Conservation (phyloP, 2,329 filamentous ascomycete species). For the Fusarium pseudograminearum region DNA sequence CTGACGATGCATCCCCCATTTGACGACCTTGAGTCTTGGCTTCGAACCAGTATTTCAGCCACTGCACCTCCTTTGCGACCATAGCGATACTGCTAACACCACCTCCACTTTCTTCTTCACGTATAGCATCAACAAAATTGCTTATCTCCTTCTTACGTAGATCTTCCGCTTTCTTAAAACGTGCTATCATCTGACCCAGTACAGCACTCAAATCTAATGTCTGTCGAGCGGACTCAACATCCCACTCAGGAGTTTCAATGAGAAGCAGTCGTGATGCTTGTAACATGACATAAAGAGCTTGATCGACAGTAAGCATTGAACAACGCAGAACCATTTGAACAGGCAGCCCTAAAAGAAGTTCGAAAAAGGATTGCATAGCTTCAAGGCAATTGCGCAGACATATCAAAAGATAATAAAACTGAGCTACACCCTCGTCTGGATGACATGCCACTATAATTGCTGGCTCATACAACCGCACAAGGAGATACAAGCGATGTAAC, state of each 20-base stretch:
- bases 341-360: slow-evolving; percentile 48
- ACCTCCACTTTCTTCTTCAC: slow-evolving; percentile 23
- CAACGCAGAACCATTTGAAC: slow-evolving; percentile 37
- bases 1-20: slow-evolving; percentile 3
- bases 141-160: slow-evolving; percentile 11
- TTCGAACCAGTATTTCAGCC: slow-evolving; percentile 52
- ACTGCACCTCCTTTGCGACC: slow-evolving; percentile 43
- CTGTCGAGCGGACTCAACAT: slow-evolving; percentile 35
- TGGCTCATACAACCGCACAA: slow-evolving; percentile 56
- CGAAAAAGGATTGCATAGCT: slow-evolving; percentile 52
- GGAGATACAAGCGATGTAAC: slow-evolving; percentile 52
- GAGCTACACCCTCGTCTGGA: slow-evolving; percentile 44
- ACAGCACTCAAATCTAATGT: slow-evolving; percentile 30
- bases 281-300: slow-evolving; percentile 41
- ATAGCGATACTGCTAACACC: slow-evolving; percentile 38
- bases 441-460: slow-evolving; percentile 51
- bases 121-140: slow-evolving; percentile 17
- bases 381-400: slow-evolving; percentile 54
- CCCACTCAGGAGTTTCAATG: slow-evolving; percentile 44
- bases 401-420: slow-evolving; percentile 48
- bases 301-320: slow-evolving; percentile 42
- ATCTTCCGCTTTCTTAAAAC: slow-evolving; percentile 23
- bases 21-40: slow-evolving; percentile 36
- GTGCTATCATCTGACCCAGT: slow-evolving; percentile 28
- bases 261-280: slow-evolving; percentile 42